Conservation (phyloP, 2,329 filamentous ascomycete genomes). For the Claviceps spartinae region DNA sequence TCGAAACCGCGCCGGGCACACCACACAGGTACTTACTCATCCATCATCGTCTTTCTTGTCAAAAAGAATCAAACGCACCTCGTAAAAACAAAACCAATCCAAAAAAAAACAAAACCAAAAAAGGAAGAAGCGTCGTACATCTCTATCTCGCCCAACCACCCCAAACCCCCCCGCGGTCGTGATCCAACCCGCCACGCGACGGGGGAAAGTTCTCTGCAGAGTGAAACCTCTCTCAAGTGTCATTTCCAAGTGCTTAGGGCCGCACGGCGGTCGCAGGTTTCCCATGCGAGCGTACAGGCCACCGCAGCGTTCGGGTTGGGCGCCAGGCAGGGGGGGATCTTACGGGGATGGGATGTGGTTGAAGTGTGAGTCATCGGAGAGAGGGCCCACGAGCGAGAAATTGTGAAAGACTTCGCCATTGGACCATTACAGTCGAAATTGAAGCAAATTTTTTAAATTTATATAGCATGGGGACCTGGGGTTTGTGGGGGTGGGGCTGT, state of each 20-base stretch:
- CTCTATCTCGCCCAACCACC: conserved; percentile 41
- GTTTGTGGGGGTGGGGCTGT: not conserved
- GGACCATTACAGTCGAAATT: conserved; percentile 47
- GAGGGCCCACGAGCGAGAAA: conserved; percentile 22
- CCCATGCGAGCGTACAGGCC: conserved; percentile 50
- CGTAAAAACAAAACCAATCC: not conserved
- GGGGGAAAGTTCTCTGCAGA: conserved; percentile 60
- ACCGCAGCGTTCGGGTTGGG: conserved; percentile 58
- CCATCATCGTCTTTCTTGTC: too few species aligned
- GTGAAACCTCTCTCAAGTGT: conserved; percentile 59
- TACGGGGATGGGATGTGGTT: conserved; percentile 39
- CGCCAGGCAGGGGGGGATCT: conserved; percentile 41
- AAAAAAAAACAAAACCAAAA: conserved; percentile 3
- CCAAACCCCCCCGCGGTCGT: conserved; percentile 49
- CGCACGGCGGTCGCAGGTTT: conserved; percentile 48
- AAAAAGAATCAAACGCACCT: too few species aligned
- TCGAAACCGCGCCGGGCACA: too few species aligned
- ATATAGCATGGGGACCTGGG: conserved; percentile 8
- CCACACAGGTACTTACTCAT: too few species aligned
- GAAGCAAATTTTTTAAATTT: not conserved
- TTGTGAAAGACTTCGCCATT: conserved; percentile 43
- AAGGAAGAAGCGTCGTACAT: conserved; percentile 33
- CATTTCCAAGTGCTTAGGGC: conserved; percentile 54
- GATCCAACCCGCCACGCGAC: conserved; percentile 57
- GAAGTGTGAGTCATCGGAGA: conserved; percentile 6